Evolutionary conservation across 73 alveolate genomes (phyloP), one percentile per base, ranked within the genome.

Genomic region (Symbiodinium pilosum): DNA sequence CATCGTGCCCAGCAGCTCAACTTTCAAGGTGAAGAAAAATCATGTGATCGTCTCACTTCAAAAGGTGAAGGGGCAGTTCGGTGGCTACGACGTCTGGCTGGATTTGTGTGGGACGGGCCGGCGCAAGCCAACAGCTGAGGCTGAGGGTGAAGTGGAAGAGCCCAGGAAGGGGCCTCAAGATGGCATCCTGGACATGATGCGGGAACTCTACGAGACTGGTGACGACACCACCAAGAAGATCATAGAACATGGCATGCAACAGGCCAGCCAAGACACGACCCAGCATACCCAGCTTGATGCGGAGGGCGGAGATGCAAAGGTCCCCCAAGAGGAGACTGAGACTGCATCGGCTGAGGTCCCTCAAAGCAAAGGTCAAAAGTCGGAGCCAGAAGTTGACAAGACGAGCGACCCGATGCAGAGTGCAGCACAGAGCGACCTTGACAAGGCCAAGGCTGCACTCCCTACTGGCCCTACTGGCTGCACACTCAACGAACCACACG

Each of bases 181-280:
- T 64, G 81, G 81, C 81, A 64, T 64, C 81, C 81, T 64, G 5
- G 81, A 64, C 38, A 64, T 64, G 81, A 64, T 64, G 81, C 24
- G 30, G 81, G 81, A 64, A 14, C 81, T 64, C 38, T 64, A 64
- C 81, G 81, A 64, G 39, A 28, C 38, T 38, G 81, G 81, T 64
- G 81, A 64, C 81, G 81, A 64, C 81, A 64, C 81, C 39, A 64
- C 81, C 81, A 26, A n/a, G 34, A 64, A 24, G 39, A 64, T 64
- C 81, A 64, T 64, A 20, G 81, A 64, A 38, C 81, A 64, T 2
- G 81, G 81, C 38, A 64, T 64, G 81, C 81, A 64, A 32, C 32
- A 64, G 38, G 81, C 81, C 39, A 64, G 81, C 81, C 81, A 64
- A 38, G 81, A 64, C 81, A n/a, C 32, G 28, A n/a, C n/a, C n/a